A percentile compares a stretch with the other conserved stretches of the same genome.
Evolutionary conservation across 441 rosid species (phyloP).

Genomic region (Adansonia grandidieri): DNA sequence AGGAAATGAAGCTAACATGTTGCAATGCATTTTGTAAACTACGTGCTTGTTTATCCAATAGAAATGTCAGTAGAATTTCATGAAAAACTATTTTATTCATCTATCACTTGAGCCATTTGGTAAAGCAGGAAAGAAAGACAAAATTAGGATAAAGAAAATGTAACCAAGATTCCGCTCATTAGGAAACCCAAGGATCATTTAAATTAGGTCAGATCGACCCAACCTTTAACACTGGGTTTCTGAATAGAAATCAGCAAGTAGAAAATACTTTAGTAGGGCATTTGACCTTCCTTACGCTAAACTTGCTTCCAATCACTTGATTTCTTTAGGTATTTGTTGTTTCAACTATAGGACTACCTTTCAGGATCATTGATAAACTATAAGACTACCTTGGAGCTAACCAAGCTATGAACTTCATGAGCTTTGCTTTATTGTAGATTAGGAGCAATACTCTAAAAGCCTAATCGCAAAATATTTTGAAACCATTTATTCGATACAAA

Average conservation of each 20-base stretch:
- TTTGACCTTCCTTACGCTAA: background rate
- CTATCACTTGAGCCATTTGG: background rate
- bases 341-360: background rate
- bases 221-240: background rate
- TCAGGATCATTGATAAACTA: background rate
- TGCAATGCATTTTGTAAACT: background rate
- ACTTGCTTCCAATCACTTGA: background rate
- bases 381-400: background rate
- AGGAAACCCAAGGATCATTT: background rate
- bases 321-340: background rate
- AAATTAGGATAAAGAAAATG: background rate
- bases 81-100: background rate
- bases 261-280: background rate
- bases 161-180: background rate
- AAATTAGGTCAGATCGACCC: no score
- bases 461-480: background rate
- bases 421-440: background rate
- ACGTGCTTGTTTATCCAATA: background rate
- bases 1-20: background rate
- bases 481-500: background rate
- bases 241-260: background rate
- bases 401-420: conserved; percentile 2
- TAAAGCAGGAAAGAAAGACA: background rate
- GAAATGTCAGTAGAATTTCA: background rate
- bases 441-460: background rate